phyloP scores from a whole-genome alignment of 371 early-diverging fungal genomes.

The Encephalitozoon intestinalis region DNA sequence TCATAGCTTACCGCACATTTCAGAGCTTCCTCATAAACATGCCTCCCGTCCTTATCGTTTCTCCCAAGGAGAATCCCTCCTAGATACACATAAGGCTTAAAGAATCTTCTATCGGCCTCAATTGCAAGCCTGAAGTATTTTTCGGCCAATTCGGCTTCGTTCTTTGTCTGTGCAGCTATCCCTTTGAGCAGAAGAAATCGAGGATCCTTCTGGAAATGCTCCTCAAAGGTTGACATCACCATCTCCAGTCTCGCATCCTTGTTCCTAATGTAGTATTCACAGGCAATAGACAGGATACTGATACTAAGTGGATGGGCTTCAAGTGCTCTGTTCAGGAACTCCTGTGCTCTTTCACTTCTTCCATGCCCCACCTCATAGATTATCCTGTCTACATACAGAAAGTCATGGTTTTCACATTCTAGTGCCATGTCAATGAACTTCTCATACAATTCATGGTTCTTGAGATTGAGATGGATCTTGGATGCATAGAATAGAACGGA shows the following conservation, averaged over 20 bases:
- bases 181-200: not conserved
- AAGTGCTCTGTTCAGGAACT: not conserved
- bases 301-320: not conserved
- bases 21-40: not conserved
- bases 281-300: not conserved
- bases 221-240: not conserved
- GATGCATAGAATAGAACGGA: not conserved
- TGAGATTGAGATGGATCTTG: not conserved
- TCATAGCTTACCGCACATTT: conserved; percentile 10
- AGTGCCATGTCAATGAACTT: not conserved
- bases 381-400: conserved; percentile 9
- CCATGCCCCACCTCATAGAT: not conserved
- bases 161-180: not conserved
- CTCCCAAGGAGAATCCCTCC: conserved; percentile 15
- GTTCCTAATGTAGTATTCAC: conserved; percentile 16
- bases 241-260: not conserved
- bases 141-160: not conserved
- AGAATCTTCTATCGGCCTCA: not conserved
- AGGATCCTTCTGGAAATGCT: not conserved
- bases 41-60: not conserved
- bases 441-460: not conserved
- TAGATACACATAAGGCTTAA: conserved; percentile 26
- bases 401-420: not conserved
- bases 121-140: not conserved
- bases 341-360: not conserved